A percentile compares a stretch with the other conserved stretches of the same genome.
Evolutionary conservation across 257 asterid species (phyloP).

Genomic region (Scutellaria barbata): DNA sequence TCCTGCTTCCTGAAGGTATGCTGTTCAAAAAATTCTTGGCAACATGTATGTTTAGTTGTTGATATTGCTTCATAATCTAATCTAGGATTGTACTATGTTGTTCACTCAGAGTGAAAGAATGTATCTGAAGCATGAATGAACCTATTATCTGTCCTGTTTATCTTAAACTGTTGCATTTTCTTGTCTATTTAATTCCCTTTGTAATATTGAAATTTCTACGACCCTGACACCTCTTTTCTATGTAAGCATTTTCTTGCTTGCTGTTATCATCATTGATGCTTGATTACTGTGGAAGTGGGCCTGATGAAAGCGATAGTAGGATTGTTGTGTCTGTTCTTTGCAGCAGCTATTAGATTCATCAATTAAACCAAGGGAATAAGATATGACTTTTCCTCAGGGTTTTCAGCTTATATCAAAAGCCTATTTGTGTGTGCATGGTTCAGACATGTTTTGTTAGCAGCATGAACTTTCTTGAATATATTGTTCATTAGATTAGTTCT

Average conservation of each 20-base stretch:
- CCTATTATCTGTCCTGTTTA: constrained; percentile 9
- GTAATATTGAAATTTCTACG: background rate
- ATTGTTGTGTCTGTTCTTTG: constrained; percentile 11
- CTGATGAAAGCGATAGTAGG: constrained; percentile 1
- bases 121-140: constrained; percentile 18
- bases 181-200: background rate
- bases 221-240: background rate
- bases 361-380: background rate
- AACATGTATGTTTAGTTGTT: background rate
- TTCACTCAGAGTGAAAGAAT: constrained; percentile 23
- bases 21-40: constrained; percentile 24
- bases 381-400: constrained; percentile 3
- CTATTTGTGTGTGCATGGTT: constrained; percentile 7
- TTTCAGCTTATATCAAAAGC: constrained; percentile 3
- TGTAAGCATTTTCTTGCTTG: background rate
- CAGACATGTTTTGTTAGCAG: constrained; percentile 15
- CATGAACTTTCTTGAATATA: constrained; percentile 17
- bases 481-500: background rate
- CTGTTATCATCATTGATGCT: constrained; percentile 10
- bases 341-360: background rate
- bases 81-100: background rate
- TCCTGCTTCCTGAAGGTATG: constrained; percentile 82
- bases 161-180: constrained; percentile 11
- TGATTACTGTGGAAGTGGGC: constrained; percentile 23
- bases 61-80: constrained; percentile 23